Evolutionary conservation across 1,139 yeast species (phyloP).

Genomic region (Saccharomyces hybrid): DNA sequence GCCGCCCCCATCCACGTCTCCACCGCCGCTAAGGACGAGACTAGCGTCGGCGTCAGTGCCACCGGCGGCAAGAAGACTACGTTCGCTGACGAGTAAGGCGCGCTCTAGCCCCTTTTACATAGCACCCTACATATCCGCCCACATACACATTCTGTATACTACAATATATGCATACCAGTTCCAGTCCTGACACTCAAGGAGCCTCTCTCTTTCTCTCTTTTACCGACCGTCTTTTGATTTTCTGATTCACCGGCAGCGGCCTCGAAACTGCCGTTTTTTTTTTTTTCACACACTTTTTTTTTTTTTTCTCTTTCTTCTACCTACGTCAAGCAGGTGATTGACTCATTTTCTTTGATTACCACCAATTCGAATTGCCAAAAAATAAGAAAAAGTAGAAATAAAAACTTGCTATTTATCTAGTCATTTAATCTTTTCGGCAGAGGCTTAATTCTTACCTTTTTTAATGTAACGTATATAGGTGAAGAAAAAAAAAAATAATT

Average conservation of each 20-base stretch:
- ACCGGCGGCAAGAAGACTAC: neutral
- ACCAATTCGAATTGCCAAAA: neutral
- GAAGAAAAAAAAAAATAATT: too few relatives aligned
- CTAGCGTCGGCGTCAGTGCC: neutral
- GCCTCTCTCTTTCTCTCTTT: neutral
- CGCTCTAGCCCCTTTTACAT: neutral
- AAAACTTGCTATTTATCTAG: neutral
- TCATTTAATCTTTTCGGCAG: neutral
- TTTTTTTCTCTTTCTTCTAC: neutral
- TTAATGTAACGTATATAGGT: neutral
- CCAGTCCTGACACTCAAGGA: neutral
- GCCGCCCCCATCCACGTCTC: constrained; percentile 20
- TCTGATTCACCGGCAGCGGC: neutral
- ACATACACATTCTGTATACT: constrained; percentile 1
- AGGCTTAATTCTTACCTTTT: neutral
- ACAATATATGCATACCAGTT: neutral
- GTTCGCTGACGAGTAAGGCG: neutral
- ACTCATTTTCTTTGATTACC: neutral
- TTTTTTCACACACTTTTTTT: neutral
- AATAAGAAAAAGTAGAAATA: neutral
- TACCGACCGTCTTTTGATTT: too few relatives aligned
- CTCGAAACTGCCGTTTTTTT: neutral
- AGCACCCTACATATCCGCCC: neutral
- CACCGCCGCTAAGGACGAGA: neutral
- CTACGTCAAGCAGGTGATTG: neutral